A percentile compares a stretch with the other conserved stretches of the same genome.
Conservation (phyloP, 73 alveolate genomes). For the Paraurostyla sp. region DNA sequence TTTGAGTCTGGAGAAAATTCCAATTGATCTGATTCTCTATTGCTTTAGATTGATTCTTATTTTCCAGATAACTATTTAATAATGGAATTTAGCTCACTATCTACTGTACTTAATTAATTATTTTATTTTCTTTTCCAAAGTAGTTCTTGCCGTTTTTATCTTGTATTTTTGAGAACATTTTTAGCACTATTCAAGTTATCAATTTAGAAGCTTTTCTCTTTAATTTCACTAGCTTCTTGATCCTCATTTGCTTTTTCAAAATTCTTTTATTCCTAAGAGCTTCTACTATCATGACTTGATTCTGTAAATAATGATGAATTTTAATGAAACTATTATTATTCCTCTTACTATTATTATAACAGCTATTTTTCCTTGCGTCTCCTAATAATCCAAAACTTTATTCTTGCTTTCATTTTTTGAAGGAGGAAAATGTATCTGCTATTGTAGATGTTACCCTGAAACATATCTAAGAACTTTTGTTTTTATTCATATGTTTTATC, state of each 20-base stretch:
- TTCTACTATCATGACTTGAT: too few relatives aligned
- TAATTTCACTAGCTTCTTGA: background rate
- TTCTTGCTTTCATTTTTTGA: conserved; percentile 21
- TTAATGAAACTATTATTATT: too few relatives aligned
- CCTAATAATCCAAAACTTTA: background rate
- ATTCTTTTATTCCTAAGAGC: too few relatives aligned
- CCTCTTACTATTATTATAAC: too few relatives aligned
- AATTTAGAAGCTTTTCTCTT: background rate
- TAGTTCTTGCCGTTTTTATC: conserved; percentile 11
- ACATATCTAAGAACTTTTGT: background rate
- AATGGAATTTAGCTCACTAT: conserved; percentile 10
- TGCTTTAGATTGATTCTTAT: background rate
- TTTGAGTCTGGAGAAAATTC: background rate
- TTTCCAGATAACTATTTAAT: conserved; percentile 16
- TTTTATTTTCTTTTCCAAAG: background rate
- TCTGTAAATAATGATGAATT: too few relatives aligned
- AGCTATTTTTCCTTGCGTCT: background rate
- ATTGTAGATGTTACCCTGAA: conserved; percentile 23
- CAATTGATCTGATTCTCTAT: conserved; percentile 12
- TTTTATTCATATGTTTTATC: background rate
- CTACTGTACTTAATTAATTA: background rate
- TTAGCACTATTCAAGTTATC: background rate
- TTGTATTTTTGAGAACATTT: background rate
- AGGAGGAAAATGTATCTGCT: conserved; percentile 16
- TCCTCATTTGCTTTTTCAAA: background rate